Evolutionary conservation across 306 rosid genomes (phyloP).

Genomic region (Gillenia trifoliata): DNA sequence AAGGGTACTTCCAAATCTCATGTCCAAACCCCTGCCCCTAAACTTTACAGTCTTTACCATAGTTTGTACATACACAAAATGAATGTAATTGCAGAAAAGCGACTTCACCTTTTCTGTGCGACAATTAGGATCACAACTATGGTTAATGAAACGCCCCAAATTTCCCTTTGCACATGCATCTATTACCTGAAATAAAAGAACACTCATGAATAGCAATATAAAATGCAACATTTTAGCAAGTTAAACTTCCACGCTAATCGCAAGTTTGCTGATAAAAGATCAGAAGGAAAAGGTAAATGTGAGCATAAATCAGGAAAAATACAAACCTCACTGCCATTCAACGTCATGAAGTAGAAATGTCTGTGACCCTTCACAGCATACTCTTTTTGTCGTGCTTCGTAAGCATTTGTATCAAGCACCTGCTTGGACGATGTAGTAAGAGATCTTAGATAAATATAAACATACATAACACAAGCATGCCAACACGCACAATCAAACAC

Average conservation of each 20-base stretch:
- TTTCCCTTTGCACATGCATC: constrained; percentile 99
- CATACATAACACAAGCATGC: neutral
- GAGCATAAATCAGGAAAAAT: neutral
- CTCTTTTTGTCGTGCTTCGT: constrained; percentile 88
- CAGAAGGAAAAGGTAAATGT: constrained; percentile 1
- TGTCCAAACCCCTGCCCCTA: neutral
- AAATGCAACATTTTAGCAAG: neutral
- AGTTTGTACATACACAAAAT: neutral
- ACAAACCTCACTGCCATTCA: constrained; percentile 91
- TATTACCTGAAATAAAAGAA: constrained; percentile 66
- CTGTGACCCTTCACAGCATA: constrained; percentile 91
- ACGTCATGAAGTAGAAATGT: constrained; percentile 99
- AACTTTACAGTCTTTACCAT: neutral
- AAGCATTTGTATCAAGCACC: constrained; percentile 88
- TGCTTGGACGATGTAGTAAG: constrained; percentile 33
- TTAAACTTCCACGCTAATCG: neutral
- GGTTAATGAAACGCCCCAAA: constrained; percentile 98
- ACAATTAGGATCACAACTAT: constrained; percentile 97
- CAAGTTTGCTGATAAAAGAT: neutral
- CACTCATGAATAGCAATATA: constrained; percentile 10
- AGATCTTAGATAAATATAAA: constrained; percentile 9
- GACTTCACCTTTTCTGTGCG: constrained; percentile 84
- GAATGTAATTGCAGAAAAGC: neutral
- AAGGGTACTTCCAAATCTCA: neutral
- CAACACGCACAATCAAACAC: constrained; percentile 2